Conservation (phyloP, 371 early-diverging fungal species). For the Chytridium lagenaria region DNA sequence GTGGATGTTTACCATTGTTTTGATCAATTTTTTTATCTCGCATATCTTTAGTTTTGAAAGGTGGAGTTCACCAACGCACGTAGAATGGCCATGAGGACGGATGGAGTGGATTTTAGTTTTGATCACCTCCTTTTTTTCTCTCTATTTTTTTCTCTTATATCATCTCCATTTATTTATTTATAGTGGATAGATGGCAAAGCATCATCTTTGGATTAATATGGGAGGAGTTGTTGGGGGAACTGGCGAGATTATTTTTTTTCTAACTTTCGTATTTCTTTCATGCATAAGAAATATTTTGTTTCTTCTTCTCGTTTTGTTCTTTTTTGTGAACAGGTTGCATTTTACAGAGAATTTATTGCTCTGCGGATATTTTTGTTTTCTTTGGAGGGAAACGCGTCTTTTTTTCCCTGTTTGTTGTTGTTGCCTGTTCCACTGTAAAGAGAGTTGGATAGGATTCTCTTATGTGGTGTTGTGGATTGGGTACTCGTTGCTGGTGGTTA, state of each 20-base stretch:
- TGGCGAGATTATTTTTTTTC: neutral
- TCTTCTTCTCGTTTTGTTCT: neutral
- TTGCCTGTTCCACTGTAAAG: too few relatives aligned
- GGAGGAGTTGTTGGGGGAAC: neutral
- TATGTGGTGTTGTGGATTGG: too few relatives aligned
- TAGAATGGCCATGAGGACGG: neutral
- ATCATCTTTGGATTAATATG: neutral
- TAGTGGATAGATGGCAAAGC: neutral
- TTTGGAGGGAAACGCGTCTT: too few relatives aligned
- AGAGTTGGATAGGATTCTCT: too few relatives aligned
- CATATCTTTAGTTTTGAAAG: too few relatives aligned
- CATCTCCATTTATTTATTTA: neutral
- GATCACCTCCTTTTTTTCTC: neutral
- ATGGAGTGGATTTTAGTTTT: neutral
- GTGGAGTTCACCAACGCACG: neutral
- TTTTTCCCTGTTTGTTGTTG: too few relatives aligned
- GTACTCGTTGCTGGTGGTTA: too few relatives aligned
- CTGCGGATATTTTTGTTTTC: neutral
- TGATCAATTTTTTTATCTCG: too few relatives aligned
- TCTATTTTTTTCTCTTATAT: neutral
- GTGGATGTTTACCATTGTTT: too few relatives aligned
- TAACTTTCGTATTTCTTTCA: neutral
- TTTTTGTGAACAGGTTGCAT: neutral
- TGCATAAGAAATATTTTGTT: neutral
- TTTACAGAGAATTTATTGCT: neutral